Base-by-base conservation (phyloP, 2,329 filamentous ascomycete species). In the Rasamsonia emersonii region DNA sequence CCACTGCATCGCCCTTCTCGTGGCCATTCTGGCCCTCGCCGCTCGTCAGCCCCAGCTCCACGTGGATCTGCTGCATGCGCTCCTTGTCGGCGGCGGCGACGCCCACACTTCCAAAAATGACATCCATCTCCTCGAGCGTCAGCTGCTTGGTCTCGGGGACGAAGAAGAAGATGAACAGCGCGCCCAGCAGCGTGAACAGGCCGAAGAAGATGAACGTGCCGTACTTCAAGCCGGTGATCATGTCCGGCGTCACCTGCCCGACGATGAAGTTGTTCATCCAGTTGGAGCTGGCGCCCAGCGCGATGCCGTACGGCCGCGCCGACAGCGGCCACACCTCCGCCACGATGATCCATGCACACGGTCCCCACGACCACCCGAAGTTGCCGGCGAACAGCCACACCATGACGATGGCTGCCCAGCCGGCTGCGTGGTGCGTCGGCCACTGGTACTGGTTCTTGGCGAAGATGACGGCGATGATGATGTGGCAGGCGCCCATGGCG, bases 251-350 rank as follows among this genome's bases (percentile, higher is more conserved):
- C 10, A 82, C 74, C 52, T 81, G 78, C 0, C 79, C 78, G 14
- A 83, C 74, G 36, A 82, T 67, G 46, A 65, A 68, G 38, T 70
- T 69, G 46, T 64, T 72, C 69, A 76, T 75, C 71, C 46, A 50
- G 30, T 50, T 80, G 44, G 68, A 71, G 2, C 70, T 75, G 2
- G 77, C 78, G 10, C 78, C 80, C 0, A 86, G 61, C 0, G 80
- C 69, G 9, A 82, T 79, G 24, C 81, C 82, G 38, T 85, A 82
- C 1, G 82, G 72, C 2, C 80, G 70, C 7, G 75, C 76, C 36
- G 72, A 77, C 4, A 85, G 58, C 0, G 81, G 82, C 76, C 78
- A 86, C 24, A 86, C 75, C 56, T 86, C 82, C 2, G 79, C 73
- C 2, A 84, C 71, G 34, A 86, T 67, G 38, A 84, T 82, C 82